phyloP scores from a whole-genome alignment of 441 rosid species.

The Euphorbia corollata region DNA sequence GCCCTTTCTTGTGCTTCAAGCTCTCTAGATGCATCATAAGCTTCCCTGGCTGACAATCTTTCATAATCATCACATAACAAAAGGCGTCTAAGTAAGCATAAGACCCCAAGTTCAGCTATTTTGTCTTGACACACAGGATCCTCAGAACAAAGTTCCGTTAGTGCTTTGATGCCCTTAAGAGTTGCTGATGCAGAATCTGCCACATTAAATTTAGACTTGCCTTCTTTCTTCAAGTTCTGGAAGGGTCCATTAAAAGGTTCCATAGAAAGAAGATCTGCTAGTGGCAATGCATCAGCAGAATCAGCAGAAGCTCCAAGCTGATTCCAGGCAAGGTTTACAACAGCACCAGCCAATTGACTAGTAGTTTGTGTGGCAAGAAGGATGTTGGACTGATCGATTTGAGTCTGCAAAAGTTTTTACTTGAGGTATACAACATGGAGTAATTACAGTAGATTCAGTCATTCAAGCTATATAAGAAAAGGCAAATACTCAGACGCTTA shows the following conservation, averaged over 20 bases:
- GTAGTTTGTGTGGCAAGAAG: conserved; percentile 56
- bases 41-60: conserved; percentile 79
- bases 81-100: conserved; percentile 80
- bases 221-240: conserved; percentile 66
- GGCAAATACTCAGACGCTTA: conserved; percentile 13
- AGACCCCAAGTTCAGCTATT: conserved; percentile 57
- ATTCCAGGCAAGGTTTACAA: conserved; percentile 68
- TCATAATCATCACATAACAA: conserved; percentile 84
- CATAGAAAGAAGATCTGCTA: conserved; percentile 78
- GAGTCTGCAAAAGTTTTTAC: conserved; percentile 44
- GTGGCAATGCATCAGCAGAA: conserved; percentile 42
- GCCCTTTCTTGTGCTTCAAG: conserved; percentile 49
- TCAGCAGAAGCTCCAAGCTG: conserved; percentile 40
- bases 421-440: conserved; percentile 6
- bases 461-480: not conserved
- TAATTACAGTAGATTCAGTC: conserved; percentile 17
- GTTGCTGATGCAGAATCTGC: conserved; percentile 89
- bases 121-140: conserved; percentile 63
- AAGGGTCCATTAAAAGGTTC: conserved; percentile 70
- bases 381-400: conserved; percentile 70
- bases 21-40: conserved; percentile 83
- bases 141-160: conserved; percentile 67
- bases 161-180: conserved; percentile 76
- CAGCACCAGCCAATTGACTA: conserved; percentile 70
- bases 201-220: conserved; percentile 50